phyloP scores from a whole-genome alignment of 2,329 filamentous ascomycete species.

The Cladosporium sp. region DNA sequence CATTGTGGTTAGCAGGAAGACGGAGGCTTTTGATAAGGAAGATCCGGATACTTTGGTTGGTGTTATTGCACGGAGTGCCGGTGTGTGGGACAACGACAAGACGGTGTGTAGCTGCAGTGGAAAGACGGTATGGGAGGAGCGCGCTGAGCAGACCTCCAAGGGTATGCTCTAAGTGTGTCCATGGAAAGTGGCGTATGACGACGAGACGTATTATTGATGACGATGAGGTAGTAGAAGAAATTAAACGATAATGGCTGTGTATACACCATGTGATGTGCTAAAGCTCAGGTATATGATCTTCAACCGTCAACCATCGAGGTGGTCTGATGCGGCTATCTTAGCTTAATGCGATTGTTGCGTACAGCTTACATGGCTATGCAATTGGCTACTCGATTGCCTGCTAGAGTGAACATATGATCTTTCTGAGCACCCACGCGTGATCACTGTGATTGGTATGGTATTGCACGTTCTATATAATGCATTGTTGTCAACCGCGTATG shows the following conservation, averaged over 20 bases:
- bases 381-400: too few relatives aligned
- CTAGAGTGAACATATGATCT: too few relatives aligned
- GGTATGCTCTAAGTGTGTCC: constrained; percentile 62
- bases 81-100: constrained; percentile 99
- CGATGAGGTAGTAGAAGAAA: not conserved
- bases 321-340: not conserved
- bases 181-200: not conserved
- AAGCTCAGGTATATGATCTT: not conserved
- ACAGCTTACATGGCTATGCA: too few relatives aligned
- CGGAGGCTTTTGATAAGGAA: constrained; percentile 54
- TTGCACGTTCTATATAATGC: too few relatives aligned
- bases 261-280: too few relatives aligned
- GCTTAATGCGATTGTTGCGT: too few relatives aligned
- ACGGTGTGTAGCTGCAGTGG: constrained; percentile 96
- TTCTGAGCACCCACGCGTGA: too few relatives aligned
- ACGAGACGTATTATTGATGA: constrained; percentile 5
- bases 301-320: not conserved
- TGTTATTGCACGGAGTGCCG: constrained; percentile 89
- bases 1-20: constrained; percentile 72
- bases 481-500: too few relatives aligned
- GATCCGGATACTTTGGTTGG: constrained; percentile 84
- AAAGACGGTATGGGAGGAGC: constrained; percentile 97
- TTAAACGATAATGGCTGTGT: too few relatives aligned
- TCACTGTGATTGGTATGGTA: too few relatives aligned
- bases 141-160: constrained; percentile 79